phyloP scores from a whole-genome alignment of 2,329 filamentous ascomycete species.

The Fusarium zealandicum region DNA sequence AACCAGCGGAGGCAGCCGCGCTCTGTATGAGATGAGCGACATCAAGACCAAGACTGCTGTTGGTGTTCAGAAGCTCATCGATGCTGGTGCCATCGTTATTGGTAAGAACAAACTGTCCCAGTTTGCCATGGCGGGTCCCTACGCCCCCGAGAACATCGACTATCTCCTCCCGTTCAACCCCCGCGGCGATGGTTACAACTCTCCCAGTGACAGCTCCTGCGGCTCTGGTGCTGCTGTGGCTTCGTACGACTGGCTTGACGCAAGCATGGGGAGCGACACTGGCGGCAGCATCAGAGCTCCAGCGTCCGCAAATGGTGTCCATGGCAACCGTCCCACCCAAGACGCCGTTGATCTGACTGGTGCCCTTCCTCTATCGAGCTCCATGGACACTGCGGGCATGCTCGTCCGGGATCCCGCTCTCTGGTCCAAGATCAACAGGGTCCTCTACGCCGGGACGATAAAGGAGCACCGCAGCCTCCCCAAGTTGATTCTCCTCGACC shows the following conservation, averaged over 20 bases:
- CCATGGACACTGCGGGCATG: conserved; percentile 47
- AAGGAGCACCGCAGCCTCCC: conserved; percentile 3
- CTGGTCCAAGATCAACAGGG: conserved; percentile 4
- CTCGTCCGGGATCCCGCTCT: conserved; percentile 2
- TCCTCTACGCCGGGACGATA: not conserved
- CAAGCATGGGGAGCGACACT: conserved; percentile 26
- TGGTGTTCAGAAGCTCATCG: conserved; percentile 11
- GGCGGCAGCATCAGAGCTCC: conserved; percentile 53
- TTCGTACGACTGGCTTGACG: conserved; percentile 54
- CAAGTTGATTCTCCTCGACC: not conserved
- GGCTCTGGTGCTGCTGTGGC: conserved; percentile 50
- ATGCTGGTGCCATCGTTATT: conserved; percentile 19
- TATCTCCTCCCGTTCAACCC: conserved; percentile 54
- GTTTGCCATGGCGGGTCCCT: conserved; percentile 14
- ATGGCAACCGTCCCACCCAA: conserved; percentile 53
- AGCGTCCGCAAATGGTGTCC: conserved; percentile 51
- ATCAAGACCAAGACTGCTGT: conserved; percentile 1
- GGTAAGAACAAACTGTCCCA: conserved; percentile 26
- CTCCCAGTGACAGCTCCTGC: conserved; percentile 55
- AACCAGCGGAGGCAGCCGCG: conserved; percentile 13
- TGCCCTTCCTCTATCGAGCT: conserved; percentile 51
- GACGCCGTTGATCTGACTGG: conserved; percentile 50
- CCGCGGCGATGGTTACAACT: conserved; percentile 56
- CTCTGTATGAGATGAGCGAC: conserved; percentile 4
- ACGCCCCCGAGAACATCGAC: conserved; percentile 38